These are phyloP conservation scores for Pseudozyma sp. DNA, from an alignment of 1,284 basidiomycete genomes.

Conservation along the genomic window DNA sequence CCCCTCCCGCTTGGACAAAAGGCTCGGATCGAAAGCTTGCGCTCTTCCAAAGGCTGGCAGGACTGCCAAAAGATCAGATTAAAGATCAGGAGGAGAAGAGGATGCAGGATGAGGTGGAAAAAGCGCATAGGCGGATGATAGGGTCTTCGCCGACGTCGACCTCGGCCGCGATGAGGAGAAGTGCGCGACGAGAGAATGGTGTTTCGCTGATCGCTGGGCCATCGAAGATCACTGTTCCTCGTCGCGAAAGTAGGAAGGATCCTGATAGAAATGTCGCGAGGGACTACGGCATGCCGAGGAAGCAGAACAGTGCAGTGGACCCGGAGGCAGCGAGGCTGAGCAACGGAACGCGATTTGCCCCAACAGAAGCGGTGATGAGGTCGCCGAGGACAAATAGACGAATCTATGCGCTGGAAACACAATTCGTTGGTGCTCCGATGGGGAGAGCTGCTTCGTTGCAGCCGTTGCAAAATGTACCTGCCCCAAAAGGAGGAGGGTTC, in stretches of 20 bases:
- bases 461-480: background rate
- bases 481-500: background rate
- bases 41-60: slow-evolving; percentile 35
- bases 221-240: background rate
- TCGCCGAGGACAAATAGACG: slow-evolving; percentile 39
- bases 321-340: background rate
- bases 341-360: too few species aligned
- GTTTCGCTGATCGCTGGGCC: background rate
- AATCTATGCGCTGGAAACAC: slow-evolving; percentile 50
- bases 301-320: background rate
- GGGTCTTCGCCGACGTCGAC: background rate
- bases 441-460: slow-evolving; percentile 18
- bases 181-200: background rate
- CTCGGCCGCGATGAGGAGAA: background rate
- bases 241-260: too few species aligned
- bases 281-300: too few species aligned
- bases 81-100: slow-evolving; percentile 5
- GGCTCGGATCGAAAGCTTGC: slow-evolving; percentile 10
- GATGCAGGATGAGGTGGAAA: slow-evolving; percentile 24
- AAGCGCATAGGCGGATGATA: slow-evolving; percentile 33
- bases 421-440: slow-evolving; percentile 8
- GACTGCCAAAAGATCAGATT: slow-evolving; percentile 17
- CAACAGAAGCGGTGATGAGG: slow-evolving; percentile 9
- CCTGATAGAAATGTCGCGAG: too few species aligned
- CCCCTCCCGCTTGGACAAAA: slow-evolving; percentile 32